Evolutionary conservation across 2,329 filamentous ascomycete species (phyloP).

Genomic region (Aspergillus versicolor): DNA sequence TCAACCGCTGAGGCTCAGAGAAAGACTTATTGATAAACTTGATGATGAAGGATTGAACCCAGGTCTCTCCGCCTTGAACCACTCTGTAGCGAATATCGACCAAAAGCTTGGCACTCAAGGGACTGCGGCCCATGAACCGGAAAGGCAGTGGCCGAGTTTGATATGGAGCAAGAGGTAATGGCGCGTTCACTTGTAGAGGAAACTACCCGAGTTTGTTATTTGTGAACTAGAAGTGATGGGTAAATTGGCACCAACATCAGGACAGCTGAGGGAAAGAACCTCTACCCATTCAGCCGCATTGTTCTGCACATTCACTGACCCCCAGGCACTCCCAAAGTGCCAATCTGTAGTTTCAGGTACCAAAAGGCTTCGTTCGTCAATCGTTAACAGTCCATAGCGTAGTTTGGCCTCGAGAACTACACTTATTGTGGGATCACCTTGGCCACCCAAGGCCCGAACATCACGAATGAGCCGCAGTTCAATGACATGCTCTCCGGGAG

Average conservation of each 20-base stretch:
- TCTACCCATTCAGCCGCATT: constrained; percentile 26
- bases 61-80: background rate
- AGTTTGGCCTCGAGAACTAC: constrained; percentile 38
- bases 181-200: constrained; percentile 8
- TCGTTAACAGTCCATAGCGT: constrained; percentile 26
- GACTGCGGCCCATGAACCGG: constrained; percentile 14
- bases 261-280: constrained; percentile 20
- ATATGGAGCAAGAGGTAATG: constrained; percentile 28
- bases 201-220: background rate
- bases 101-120: constrained; percentile 14
- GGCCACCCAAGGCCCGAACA: constrained; percentile 56
- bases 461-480: constrained; percentile 56
- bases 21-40: constrained; percentile 22
- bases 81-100: constrained; percentile 20
- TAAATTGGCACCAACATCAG: constrained; percentile 14
- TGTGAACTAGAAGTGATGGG: background rate
- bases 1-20: constrained; percentile 53
- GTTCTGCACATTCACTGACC: constrained; percentile 53
- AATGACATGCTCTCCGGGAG: constrained; percentile 51
- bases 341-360: constrained; percentile 54
- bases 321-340: constrained; percentile 47
- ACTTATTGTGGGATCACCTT: constrained; percentile 47
- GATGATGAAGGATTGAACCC: constrained; percentile 18
- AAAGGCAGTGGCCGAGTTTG: constrained; percentile 38
- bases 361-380: constrained; percentile 39